These are phyloP conservation scores for Theileria luwenshuni DNA, from an alignment of 169 alveolate genomes.

Conservation along the genomic window DNA sequence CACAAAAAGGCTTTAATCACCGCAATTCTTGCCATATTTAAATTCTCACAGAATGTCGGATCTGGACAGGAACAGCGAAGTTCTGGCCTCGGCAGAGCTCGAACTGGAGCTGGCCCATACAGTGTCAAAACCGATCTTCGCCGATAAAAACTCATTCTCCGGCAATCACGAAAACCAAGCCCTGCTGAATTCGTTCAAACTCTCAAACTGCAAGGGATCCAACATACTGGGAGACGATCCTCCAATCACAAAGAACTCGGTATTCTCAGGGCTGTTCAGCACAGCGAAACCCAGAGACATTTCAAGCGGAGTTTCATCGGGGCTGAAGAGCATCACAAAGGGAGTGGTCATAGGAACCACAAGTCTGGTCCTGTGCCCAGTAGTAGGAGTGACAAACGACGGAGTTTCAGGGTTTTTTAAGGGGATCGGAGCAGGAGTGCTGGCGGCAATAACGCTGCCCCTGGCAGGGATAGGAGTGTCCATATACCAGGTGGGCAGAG, in stretches of 20 bases:
- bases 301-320: constrained; percentile 85
- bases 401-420: constrained; percentile 88
- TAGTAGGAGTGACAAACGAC: constrained; percentile 84
- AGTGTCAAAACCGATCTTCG: constrained; percentile 19
- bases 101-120: constrained; percentile 46
- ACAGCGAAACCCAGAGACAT: constrained; percentile 81
- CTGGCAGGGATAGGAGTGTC: constrained; percentile 87
- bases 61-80: background rate
- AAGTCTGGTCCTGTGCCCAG: constrained; percentile 85
- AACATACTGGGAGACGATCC: background rate
- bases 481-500: constrained; percentile 86
- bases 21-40: too few relatives aligned
- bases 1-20: too few relatives aligned
- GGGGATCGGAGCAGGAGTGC: constrained; percentile 87
- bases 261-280: constrained; percentile 77
- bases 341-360: constrained; percentile 88
- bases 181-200: constrained; percentile 4
- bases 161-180: background rate
- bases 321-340: constrained; percentile 85
- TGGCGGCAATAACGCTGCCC: constrained; percentile 87
- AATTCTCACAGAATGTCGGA: background rate
- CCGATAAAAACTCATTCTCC: too few relatives aligned
- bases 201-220: constrained; percentile 11
- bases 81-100: constrained; percentile 33
- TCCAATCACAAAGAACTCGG: constrained; percentile 17